Evolutionary conservation across 345 rosid species (phyloP).

Genomic region (Barbarea vulgaris): DNA sequence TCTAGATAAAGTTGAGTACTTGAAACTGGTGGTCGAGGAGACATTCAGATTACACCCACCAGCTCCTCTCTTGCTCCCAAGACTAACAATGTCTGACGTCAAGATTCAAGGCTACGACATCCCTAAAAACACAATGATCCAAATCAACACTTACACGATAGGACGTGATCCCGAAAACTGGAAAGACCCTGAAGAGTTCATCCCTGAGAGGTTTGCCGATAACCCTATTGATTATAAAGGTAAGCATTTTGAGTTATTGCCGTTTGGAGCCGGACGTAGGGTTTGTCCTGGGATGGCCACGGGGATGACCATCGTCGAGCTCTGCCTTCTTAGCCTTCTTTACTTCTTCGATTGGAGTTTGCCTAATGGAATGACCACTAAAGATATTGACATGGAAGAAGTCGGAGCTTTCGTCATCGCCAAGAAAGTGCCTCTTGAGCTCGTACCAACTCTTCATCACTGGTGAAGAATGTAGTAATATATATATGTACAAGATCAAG

Average conservation of each 20-base stretch:
- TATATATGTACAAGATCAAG: background rate
- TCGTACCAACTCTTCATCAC: constrained; percentile 22
- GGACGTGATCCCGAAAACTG: constrained; percentile 55
- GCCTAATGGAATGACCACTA: constrained; percentile 19
- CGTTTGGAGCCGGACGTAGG: constrained; percentile 54
- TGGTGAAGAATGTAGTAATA: constrained; percentile 11
- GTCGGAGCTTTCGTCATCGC: constrained; percentile 28
- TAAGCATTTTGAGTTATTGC: constrained; percentile 50
- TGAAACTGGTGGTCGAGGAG: constrained; percentile 35
- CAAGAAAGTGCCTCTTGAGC: constrained; percentile 35
- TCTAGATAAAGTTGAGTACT: constrained; percentile 34
- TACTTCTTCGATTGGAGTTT: constrained; percentile 41
- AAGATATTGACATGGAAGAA: constrained; percentile 37
- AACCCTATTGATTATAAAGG: constrained; percentile 50
- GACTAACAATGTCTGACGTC: constrained; percentile 39
- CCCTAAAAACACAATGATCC: constrained; percentile 37
- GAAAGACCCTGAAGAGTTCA: constrained; percentile 48
- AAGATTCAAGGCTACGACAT: constrained; percentile 36
- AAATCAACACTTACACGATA: constrained; percentile 52
- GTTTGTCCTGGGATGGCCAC: constrained; percentile 39
- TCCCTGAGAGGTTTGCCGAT: constrained; percentile 54
- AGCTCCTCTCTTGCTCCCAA: constrained; percentile 39
- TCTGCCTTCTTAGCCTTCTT: constrained; percentile 39
- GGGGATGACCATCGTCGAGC: constrained; percentile 33
- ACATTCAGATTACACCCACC: constrained; percentile 39